Evolutionary conservation across 2,329 filamentous ascomycete genomes (phyloP), one percentile per base, ranked within the genome.

Genomic region (Trichoderma lentiforme): DNA sequence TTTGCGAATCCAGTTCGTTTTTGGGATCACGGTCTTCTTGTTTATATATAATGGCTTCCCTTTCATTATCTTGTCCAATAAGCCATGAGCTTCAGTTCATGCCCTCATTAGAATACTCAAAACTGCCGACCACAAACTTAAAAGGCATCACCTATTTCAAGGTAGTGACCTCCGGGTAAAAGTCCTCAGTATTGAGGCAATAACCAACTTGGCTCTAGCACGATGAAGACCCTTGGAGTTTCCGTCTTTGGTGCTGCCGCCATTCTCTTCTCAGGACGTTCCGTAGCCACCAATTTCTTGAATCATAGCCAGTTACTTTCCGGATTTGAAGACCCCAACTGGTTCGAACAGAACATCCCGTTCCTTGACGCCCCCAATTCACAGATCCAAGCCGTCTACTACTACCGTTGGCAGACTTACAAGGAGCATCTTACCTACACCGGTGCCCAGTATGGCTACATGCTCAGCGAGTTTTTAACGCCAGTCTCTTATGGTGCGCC

Each of bases 381-480:
- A 43, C 39, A 43, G 39, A 43, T 43, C 2, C 39, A 43, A n/a
- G 39, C 39, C 18, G 39, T 43, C 39, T 43, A 43, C 39, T 43
- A 43, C 39, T 43, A 43, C 1, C 39, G 39, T 43, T 43, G 39
- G 39, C 39, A 43, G 3, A 43, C 39, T 43, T 43, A 43, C 39
- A 43, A 43, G 7, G 39, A 43, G 39, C 39, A 43, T 4, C 39
- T 43, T 2, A 43, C 39, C 3, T 43, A 43, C 39, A 43, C 39
- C 18, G 39, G 39, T 43, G 39, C 15, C 7, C 61, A 64, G 24
- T 64, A 64, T 47, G 61, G 61, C 18, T 64, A 64, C 6, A 21
- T 64, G 61, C 61, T 47, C 24, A 64, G 36, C 61, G 61, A 64
- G 12, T 64, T 64, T 47, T 18, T 64, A 21, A n/a, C n/a, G 6